A percentile compares a stretch with the other conserved stretches of the same genome.
phyloP scores from a whole-genome alignment of 805 yeast species.

The Cyberlindnera mycetangii region DNA sequence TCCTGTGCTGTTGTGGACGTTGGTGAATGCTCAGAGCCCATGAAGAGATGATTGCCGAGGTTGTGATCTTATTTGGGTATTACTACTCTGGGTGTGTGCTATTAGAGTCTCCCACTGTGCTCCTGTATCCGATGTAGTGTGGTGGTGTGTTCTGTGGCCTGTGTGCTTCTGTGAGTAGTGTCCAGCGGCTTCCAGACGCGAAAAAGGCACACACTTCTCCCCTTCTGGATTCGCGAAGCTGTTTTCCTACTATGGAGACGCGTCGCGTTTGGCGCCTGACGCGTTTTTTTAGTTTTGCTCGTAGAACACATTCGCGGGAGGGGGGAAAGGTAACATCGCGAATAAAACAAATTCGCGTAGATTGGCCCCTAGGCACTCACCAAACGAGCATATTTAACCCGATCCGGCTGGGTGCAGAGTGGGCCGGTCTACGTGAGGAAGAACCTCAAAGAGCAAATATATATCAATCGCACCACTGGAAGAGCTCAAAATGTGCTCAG shows the following conservation, averaged over 20 bases:
- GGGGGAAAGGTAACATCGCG: too few species aligned
- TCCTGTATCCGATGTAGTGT: too few species aligned
- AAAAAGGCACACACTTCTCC: too few species aligned
- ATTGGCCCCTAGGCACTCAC: too few species aligned
- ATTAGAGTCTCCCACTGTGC: too few species aligned
- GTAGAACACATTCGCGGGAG: neutral
- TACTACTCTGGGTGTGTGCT: neutral
- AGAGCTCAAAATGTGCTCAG: neutral
- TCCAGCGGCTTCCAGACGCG: neutral
- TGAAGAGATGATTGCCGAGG: neutral
- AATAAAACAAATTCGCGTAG: neutral
- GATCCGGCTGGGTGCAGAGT: neutral
- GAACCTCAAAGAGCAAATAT: constrained; percentile 4
- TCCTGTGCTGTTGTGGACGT: constrained; percentile 9
- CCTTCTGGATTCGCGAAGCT: too few species aligned
- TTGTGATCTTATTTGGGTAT: neutral
- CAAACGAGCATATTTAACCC: constrained; percentile 3
- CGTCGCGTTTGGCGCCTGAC: constrained; percentile 4
- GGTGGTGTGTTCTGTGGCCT: too few species aligned
- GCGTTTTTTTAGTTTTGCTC: neutral
- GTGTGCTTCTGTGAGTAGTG: too few species aligned
- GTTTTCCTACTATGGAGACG: neutral
- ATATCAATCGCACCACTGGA: too few species aligned
- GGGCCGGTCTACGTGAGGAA: neutral
- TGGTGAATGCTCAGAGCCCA: constrained; percentile 10